Evolutionary conservation across 306 rosid species (phyloP), one percentile per base, ranked within the genome.

Genomic region (Quercus wislizeni): DNA sequence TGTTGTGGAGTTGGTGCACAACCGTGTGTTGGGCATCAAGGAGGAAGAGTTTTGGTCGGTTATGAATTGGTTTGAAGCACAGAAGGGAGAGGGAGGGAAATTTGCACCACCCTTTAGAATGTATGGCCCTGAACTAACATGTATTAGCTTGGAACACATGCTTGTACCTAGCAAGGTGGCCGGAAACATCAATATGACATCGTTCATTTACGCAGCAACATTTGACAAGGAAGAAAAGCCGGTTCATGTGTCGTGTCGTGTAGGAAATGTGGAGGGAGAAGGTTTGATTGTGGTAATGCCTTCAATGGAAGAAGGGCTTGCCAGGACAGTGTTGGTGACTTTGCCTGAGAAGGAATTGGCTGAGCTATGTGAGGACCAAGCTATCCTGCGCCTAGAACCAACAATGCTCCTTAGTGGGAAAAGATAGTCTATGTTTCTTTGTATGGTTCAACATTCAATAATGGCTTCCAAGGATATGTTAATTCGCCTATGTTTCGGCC

Each of bases 261-360:
- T 91, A 17, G 91, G 92, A 76, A 87, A 86, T 59, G 86, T 84
- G 76, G 88, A 73, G 2, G 85, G 91, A 2, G 89, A 88, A 77
- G 97, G 94, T 38, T 73, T 93, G 90, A 81, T 93, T 1, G 54
- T 84, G 69, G 91, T 93, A 76, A 84, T 77, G 92, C 92, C 97
- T 13, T 80, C 91, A 1, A 23, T 76, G 1, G 94, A 90, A 71
- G 86, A 71, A 61, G 92, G 89, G 69, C 30, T 87, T 54, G 90
- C 81, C 2, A 83, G 97, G 76, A 71, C 58, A 7, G 97, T 93
- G 61, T 65, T 18, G 71, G 87, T 88, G 77, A 88, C 76, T 74
- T 75, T 91, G 80, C 86, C 88, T 10, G 82, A 81, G 69, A 84
- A 81, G 64, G 88, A 93, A 18, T 51, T 89, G 6, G 65, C 17